Evolutionary conservation across 176 grass and related monocot genomes (phyloP).

Genomic region (Thinopyrum elongatum): DNA sequence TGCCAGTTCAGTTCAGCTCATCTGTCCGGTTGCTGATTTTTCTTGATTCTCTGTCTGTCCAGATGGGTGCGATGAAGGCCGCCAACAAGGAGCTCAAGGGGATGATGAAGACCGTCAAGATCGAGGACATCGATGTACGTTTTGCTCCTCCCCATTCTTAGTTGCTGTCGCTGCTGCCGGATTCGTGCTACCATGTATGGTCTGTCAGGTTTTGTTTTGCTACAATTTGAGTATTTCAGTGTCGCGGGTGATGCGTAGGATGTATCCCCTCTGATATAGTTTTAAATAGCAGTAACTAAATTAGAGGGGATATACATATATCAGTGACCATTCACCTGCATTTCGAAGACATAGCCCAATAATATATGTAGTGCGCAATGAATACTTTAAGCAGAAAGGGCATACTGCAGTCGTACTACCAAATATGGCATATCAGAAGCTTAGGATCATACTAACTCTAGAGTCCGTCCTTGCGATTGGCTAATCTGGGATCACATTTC

Average conservation of each 20-base stretch:
- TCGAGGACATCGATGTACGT: constrained; percentile 91
- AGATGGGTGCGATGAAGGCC: constrained; percentile 91
- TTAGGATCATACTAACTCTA: neutral
- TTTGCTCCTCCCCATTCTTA: neutral
- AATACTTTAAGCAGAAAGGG: neutral
- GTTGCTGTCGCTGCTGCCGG: neutral
- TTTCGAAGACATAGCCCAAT: neutral
- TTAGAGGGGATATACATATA: neutral
- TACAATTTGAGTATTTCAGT: neutral
- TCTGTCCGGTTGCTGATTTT: neutral
- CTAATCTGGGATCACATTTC: neutral
- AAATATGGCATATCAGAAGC: neutral
- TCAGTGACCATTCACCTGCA: neutral
- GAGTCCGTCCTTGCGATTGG: neutral
- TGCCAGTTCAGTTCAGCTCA: too few species aligned
- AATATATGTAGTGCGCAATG: neutral
- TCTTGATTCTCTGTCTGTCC: neutral
- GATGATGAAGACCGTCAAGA: constrained; percentile 94
- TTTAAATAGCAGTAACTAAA: neutral
- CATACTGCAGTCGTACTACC: neutral
- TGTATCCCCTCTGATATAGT: neutral
- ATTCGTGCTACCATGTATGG: neutral
- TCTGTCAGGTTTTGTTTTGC: neutral
- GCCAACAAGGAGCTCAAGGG: constrained; percentile 96
- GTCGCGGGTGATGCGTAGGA: neutral